These are phyloP conservation scores for Lipomyces yamanashiensis DNA, from an alignment of 805 yeast genomes.

Conservation along the genomic window DNA sequence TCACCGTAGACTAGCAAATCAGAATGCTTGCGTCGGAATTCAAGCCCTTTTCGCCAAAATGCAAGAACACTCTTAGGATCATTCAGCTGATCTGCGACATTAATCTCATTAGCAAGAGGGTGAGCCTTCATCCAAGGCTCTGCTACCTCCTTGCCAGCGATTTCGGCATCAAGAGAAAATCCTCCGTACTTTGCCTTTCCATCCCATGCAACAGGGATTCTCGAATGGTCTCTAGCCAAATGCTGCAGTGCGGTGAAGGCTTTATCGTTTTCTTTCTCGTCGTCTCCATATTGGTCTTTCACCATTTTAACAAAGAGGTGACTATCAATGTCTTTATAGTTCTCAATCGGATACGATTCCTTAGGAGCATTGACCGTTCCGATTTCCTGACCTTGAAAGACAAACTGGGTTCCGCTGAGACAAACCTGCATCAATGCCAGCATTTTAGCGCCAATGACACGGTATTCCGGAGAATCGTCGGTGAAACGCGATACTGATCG, in stretches of 20 bases:
- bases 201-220: constrained; percentile 61
- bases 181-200: constrained; percentile 35
- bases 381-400: constrained; percentile 66
- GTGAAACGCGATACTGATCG: constrained; percentile 60
- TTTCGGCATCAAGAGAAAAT: too few species aligned
- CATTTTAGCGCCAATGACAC: constrained; percentile 54
- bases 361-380: constrained; percentile 58
- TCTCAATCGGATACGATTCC: constrained; percentile 52
- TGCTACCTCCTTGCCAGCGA: constrained; percentile 52
- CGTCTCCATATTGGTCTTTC: background rate
- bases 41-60: constrained; percentile 54
- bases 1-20: constrained; percentile 38
- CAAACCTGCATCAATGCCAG: constrained; percentile 53
- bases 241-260: too few species aligned
- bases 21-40: constrained; percentile 51
- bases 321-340: constrained; percentile 58
- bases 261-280: background rate
- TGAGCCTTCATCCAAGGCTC: constrained; percentile 59
- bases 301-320: constrained; percentile 44
- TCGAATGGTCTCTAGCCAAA: constrained; percentile 55
- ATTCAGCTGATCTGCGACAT: constrained; percentile 52
- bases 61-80: constrained; percentile 54
- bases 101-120: constrained; percentile 55
- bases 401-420: constrained; percentile 59
- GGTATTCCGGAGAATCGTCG: constrained; percentile 47